Percentiles rank a stretch among this genome's conserved stretches.
These are phyloP conservation scores for Metroxylon sagu DNA, from an alignment of 176 grass and related monocot genomes.

Conservation along the genomic window DNA sequence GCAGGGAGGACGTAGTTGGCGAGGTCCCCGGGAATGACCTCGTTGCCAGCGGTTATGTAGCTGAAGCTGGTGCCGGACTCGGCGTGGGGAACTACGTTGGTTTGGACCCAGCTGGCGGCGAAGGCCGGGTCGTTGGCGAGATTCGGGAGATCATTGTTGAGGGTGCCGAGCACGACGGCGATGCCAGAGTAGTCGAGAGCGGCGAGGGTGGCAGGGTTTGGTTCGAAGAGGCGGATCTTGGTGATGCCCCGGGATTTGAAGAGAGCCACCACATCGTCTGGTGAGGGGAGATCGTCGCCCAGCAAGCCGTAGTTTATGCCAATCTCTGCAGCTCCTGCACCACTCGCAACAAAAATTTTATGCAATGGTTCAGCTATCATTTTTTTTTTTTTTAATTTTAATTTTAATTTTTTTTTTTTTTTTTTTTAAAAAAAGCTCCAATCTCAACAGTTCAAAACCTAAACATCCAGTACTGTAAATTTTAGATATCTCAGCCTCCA, in stretches of 20 bases:
- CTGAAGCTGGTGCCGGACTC: neutral
- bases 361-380: too few species aligned
- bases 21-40: slow-evolving; percentile 8
- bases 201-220: slow-evolving; percentile 35
- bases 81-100: slow-evolving; percentile 63
- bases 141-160: slow-evolving; percentile 56
- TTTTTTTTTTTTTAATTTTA: too few species aligned
- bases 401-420: too few species aligned
- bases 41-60: slow-evolving; percentile 12
- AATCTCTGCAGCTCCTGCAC: too few species aligned
- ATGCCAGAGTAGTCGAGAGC: slow-evolving; percentile 60
- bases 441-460: too few species aligned
- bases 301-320: too few species aligned
- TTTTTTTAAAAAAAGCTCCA: too few species aligned
- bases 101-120: slow-evolving; percentile 55
- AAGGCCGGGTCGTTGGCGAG: slow-evolving; percentile 40
- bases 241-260: slow-evolving; percentile 42
- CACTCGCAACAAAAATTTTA: too few species aligned
- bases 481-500: too few species aligned
- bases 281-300: slow-evolving; percentile 48
- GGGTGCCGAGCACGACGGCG: slow-evolving; percentile 57
- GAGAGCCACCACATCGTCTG: slow-evolving; percentile 56
- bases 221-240: slow-evolving; percentile 66
- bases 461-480: too few species aligned
- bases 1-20: neutral